These are phyloP conservation scores for Hyaloscypha bicolor DNA, from an alignment of 495 filamentous ascomycete species.

Conservation along the genomic window DNA sequence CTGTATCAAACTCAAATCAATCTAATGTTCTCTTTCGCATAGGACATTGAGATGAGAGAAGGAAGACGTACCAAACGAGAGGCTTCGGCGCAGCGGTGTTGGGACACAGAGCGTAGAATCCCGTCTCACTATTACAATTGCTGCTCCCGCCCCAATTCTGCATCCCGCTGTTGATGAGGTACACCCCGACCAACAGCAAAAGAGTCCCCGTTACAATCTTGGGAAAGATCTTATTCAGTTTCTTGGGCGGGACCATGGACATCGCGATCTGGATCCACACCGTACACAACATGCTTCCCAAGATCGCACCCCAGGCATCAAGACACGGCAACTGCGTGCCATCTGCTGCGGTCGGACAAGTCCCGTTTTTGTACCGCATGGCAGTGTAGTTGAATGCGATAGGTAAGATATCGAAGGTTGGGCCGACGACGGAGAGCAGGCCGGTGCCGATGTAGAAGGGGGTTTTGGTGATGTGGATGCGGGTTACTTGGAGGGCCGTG, in stretches of 20 bases:
- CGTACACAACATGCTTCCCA: conserved; percentile 44
- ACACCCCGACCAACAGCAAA: conserved; percentile 41
- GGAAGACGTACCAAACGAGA: conserved; percentile 24
- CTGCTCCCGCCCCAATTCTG: conserved; percentile 44
- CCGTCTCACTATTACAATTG: conserved; percentile 36
- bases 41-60: neutral
- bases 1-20: conserved; percentile 3
- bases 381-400: conserved; percentile 42
- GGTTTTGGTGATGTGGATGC: conserved; percentile 40
- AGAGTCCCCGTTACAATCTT: conserved; percentile 44
- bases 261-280: conserved; percentile 43
- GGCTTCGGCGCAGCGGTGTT: conserved; percentile 32
- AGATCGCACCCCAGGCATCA: conserved; percentile 40
- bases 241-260: conserved; percentile 40
- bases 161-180: conserved; percentile 39
- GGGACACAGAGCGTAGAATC: conserved; percentile 39
- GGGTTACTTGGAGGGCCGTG: conserved; percentile 41
- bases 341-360: conserved; percentile 31
- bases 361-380: conserved; percentile 38
- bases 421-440: conserved; percentile 42
- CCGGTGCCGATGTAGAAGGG: conserved; percentile 44
- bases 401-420: conserved; percentile 43
- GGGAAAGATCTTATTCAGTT: conserved; percentile 41
- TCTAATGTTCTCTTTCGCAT: neutral
- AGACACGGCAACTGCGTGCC: conserved; percentile 40